Base-by-base conservation (phyloP, 345 rosid genomes). In the Sonneratia alba region DNA sequence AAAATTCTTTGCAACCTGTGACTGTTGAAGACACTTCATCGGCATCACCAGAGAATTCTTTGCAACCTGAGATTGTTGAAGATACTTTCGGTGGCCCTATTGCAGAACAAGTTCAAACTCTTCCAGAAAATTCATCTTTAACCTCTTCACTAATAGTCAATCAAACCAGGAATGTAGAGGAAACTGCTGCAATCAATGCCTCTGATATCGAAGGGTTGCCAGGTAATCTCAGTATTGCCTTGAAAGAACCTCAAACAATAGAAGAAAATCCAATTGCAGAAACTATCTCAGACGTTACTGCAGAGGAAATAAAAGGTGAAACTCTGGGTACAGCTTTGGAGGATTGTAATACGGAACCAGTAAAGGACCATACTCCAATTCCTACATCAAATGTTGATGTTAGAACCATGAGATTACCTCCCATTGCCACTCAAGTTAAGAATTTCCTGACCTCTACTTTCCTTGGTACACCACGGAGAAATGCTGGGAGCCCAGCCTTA, bases 231-330 rank as follows among this genome's bases (percentile, higher is more conserved):
- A 61, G 61, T 70, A 42, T 38, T 1, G 21, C 48, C 19, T 13
- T 27, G 24, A 24, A 3, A 32, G 71, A 68, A 48, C 8, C 8
- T 48, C 15, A 14, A 21, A 27, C 18, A 19, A 16, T 15, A 36
- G 36, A 59, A 51, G 65, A 55, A 27, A 51, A 73, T 56, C 76
- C 87, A 53, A 77, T 32, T 57, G 63, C 63, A 22, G 32, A 57
- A 8, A 24, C 63, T 5, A 9, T 32, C 63, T 57, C 63, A n/a
- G 34, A 57, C 8, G 14, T 57, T 57, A 9, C 15, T 47, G 71
- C 24, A 55, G 22, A 70, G 13, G 21, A 55, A 53, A 16, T 61
- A 34, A 36, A 70, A 61, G 47, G 11, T 12, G 34, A 51, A 18
- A 11, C 21, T 53, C 32, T 47, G 7, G 45, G n/a, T 36, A 32